Conservation (phyloP, 345 rosid genomes). For the Turnera subulata region DNA sequence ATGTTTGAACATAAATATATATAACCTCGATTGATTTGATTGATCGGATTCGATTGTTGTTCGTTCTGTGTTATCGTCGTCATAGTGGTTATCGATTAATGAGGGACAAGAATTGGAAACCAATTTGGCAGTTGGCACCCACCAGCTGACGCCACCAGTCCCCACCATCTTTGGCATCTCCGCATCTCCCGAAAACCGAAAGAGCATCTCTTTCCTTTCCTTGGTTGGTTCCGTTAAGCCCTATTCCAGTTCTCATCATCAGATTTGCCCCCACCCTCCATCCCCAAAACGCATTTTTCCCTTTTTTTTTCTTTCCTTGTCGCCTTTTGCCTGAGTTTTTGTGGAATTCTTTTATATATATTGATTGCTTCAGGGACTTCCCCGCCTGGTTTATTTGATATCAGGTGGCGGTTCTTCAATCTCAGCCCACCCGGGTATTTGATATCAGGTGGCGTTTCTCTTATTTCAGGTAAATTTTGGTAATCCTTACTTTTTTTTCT, state of each 20-base stretch:
- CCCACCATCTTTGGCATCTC: conserved; percentile 20
- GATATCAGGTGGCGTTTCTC: background rate
- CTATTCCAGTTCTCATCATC: background rate
- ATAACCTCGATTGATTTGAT: too few relatives aligned
- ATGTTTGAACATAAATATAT: too few relatives aligned
- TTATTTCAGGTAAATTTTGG: background rate
- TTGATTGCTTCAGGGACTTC: background rate
- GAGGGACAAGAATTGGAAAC: too few relatives aligned
- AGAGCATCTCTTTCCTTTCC: conserved; percentile 8
- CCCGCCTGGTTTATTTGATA: conserved; percentile 30
- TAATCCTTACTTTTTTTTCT: conserved; percentile 8
- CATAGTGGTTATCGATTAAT: too few relatives aligned
- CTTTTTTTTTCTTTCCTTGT: background rate
- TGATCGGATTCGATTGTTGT: background rate
- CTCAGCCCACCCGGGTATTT: conserved; percentile 12
- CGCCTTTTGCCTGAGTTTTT: background rate
- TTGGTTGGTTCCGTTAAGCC: background rate
- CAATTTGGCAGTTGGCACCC: too few relatives aligned
- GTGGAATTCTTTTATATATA: too few relatives aligned
- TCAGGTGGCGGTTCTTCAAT: conserved; percentile 26
- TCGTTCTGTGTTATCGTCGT: background rate
- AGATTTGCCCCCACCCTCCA: too few relatives aligned
- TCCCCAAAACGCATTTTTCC: too few relatives aligned
- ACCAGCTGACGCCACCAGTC: background rate
- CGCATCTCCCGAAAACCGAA: conserved; percentile 23